Conservation (phyloP, 371 early-diverging fungal species). For the Fennellomyces sp. region DNA sequence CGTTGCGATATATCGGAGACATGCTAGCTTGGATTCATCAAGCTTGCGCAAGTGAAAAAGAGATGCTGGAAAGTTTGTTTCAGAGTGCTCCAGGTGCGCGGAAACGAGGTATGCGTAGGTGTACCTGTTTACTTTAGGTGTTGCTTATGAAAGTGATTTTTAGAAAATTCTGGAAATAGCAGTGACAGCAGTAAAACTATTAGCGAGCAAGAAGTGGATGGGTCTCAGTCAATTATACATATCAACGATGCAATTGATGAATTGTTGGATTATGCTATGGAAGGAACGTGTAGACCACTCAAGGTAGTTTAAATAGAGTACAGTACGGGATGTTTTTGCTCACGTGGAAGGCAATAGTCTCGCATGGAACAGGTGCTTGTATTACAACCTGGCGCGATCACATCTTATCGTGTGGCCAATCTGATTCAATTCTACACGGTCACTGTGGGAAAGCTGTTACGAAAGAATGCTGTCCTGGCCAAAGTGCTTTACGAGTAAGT, state of each 20-base stretch:
- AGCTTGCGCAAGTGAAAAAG: constrained; percentile 84
- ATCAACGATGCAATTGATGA: constrained; percentile 41
- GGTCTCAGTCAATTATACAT: constrained; percentile 7
- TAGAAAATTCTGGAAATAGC: not conserved
- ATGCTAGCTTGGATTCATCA: constrained; percentile 97
- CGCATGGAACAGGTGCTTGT: constrained; percentile 81
- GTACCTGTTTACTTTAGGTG: not conserved
- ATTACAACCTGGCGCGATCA: constrained; percentile 70
- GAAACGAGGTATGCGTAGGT: not conserved
- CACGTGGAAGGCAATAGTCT: constrained; percentile 34
- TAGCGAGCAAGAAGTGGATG: not conserved
- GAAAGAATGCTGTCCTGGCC: constrained; percentile 57
- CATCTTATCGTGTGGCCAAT: constrained; percentile 72
- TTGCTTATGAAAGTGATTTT: not conserved
- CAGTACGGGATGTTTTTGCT: not conserved
- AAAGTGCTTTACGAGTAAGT: constrained; percentile 63
- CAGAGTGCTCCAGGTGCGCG: constrained; percentile 12
- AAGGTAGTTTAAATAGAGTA: constrained; percentile 43
- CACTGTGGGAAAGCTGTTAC: constrained; percentile 67
- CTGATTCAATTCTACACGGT: constrained; percentile 78
- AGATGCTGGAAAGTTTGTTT: constrained; percentile 83
- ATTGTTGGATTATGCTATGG: constrained; percentile 72
- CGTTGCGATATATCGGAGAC: constrained; percentile 89
- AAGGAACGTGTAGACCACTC: constrained; percentile 78
- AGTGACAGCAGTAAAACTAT: not conserved